Evolutionary conservation across 495 filamentous ascomycete genomes (phyloP).

Genomic region (Neurospora sp.): DNA sequence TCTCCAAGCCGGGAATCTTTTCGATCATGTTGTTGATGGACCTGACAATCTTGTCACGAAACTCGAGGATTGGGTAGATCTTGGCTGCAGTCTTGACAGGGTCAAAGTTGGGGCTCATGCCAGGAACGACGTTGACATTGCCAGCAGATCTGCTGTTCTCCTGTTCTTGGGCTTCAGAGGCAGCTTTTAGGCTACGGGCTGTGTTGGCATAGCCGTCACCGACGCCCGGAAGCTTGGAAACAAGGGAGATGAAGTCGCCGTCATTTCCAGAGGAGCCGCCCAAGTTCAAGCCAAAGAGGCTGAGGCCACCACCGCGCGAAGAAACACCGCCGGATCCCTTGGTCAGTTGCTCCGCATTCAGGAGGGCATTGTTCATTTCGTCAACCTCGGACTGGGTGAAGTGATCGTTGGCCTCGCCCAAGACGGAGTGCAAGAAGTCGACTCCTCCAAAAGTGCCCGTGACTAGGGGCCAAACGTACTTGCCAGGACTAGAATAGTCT

Average conservation of each 20-base stretch:
- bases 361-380: constrained; percentile 69
- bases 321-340: background rate
- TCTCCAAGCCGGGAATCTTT: constrained; percentile 83
- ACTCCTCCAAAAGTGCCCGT: constrained; percentile 84
- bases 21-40: constrained; percentile 73
- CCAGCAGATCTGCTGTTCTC: constrained; percentile 35
- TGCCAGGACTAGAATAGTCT: constrained; percentile 29
- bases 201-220: constrained; percentile 61
- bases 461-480: constrained; percentile 72
- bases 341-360: constrained; percentile 36
- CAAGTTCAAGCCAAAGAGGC: constrained; percentile 28
- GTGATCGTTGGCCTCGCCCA: constrained; percentile 91
- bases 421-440: constrained; percentile 93
- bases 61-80: constrained; percentile 91
- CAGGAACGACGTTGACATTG: constrained; percentile 46
- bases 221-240: constrained; percentile 70
- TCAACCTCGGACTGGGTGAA: constrained; percentile 93
- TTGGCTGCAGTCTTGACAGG: constrained; percentile 67
- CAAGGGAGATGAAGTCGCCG: constrained; percentile 53
- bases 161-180: constrained; percentile 64
- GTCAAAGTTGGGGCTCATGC: constrained; percentile 68
- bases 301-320: constrained; percentile 8
- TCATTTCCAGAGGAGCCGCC: constrained; percentile 18
- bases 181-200: constrained; percentile 62
- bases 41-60: constrained; percentile 86